A percentile compares a stretch with the other conserved stretches of the same genome.
These are phyloP conservation scores for Phytopythium montanum DNA, from an alignment of 352 stramenopile genomes.

Conservation along the genomic window DNA sequence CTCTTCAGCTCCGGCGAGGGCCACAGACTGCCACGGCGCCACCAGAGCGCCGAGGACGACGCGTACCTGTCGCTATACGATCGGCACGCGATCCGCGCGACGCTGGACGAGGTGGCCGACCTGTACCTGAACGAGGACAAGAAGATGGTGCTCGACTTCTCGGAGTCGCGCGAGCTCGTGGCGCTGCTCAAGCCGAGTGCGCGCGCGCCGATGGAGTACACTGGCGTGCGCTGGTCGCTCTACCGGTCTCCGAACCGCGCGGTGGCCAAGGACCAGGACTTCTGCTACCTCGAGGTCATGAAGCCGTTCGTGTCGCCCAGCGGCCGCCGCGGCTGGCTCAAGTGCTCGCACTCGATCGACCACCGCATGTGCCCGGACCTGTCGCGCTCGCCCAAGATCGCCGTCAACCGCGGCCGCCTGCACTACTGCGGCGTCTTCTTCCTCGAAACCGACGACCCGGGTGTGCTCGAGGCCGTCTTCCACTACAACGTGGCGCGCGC, in stretches of 20 bases:
- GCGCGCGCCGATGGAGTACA: conserved; percentile 42
- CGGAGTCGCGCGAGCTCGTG: conserved; percentile 50
- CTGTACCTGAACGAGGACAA: conserved; percentile 60
- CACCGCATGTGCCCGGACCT: conserved; percentile 57
- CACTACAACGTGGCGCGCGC: conserved; percentile 55
- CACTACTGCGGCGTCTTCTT: conserved; percentile 71
- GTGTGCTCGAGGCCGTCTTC: conserved; percentile 50
- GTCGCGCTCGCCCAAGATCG: conserved; percentile 16
- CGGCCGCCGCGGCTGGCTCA: conserved; percentile 65
- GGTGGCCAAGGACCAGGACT: conserved; percentile 62
- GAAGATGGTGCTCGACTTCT: conserved; percentile 75
- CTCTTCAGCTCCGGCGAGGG: conserved; percentile 26
- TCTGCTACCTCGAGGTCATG: conserved; percentile 75
- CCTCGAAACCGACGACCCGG: conserved; percentile 44
- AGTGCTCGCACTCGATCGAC: conserved; percentile 67
- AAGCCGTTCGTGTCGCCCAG: conserved; percentile 49
- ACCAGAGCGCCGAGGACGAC: neutral
- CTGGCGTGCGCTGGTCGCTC: conserved; percentile 65
- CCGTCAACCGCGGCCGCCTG: conserved; percentile 48
- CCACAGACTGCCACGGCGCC: neutral
- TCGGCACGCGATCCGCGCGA: conserved; percentile 48
- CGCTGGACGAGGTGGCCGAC: conserved; percentile 64
- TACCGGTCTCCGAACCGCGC: conserved; percentile 53
- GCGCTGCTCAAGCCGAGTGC: conserved; percentile 37
- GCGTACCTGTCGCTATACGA: conserved; percentile 53